phyloP scores from a whole-genome alignment of 164 flowering plant species.

The Tetrastigma voinierianum region DNA sequence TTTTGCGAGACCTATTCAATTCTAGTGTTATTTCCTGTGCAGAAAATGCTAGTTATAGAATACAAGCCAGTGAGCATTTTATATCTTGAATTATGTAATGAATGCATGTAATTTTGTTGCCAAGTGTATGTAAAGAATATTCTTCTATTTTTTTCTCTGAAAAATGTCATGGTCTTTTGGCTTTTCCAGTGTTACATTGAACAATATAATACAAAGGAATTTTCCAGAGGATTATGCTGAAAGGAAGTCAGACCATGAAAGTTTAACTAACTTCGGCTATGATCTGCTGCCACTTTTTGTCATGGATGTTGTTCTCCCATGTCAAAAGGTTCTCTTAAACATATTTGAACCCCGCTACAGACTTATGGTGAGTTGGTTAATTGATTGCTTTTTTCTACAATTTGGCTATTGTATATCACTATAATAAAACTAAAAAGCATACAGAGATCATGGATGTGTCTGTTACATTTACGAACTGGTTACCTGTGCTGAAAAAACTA shows the following conservation, averaged over 20 bases:
- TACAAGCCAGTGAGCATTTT: background rate
- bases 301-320: constrained; percentile 90
- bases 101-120: no score
- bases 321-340: constrained; percentile 81
- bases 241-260: constrained; percentile 77
- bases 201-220: constrained; percentile 86
- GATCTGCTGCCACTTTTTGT: constrained; percentile 92
- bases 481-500: no score
- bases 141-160: constrained; percentile 1
- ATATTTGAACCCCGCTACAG: constrained; percentile 98
- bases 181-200: constrained; percentile 80
- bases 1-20: background rate
- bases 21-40: background rate
- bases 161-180: background rate
- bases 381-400: background rate
- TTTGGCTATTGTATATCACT: background rate
- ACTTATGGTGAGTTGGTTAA: constrained; percentile 74
- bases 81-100: no score
- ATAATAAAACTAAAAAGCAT: no score
- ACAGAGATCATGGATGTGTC: no score
- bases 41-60: background rate
- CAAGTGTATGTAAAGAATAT: background rate
- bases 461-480: no score
- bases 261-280: constrained; percentile 61
- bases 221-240: constrained; percentile 93